Conservation (phyloP, 306 rosid genomes). For the Cicer judaicum region DNA sequence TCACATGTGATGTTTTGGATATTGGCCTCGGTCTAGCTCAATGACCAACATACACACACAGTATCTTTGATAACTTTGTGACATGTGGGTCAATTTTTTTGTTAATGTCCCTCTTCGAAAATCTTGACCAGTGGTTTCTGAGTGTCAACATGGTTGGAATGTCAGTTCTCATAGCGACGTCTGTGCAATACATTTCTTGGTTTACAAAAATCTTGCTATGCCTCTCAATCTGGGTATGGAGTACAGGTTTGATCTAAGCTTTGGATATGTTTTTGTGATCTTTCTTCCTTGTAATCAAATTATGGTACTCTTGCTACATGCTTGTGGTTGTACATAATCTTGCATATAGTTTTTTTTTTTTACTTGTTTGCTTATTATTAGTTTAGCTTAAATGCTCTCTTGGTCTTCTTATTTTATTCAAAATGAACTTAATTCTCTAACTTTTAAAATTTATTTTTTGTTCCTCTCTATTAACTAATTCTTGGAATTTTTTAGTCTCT, state of each 20-base stretch:
- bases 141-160: neutral
- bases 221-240: conserved; percentile 20
- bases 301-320: conserved; percentile 27
- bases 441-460: too few relatives aligned
- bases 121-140: neutral
- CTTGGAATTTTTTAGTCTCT: too few relatives aligned
- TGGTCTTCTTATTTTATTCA: too few relatives aligned
- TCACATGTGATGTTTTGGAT: conserved; percentile 96
- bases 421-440: too few relatives aligned
- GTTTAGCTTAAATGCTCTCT: too few relatives aligned
- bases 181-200: neutral
- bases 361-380: too few relatives aligned
- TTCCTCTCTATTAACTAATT: too few relatives aligned
- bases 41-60: conserved; percentile 34
- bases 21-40: conserved; percentile 68
- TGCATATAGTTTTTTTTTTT: neutral
- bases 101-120: conserved; percentile 8
- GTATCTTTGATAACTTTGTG: conserved; percentile 37
- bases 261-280: conserved; percentile 33
- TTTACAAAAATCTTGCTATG: too few relatives aligned
- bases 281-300: conserved; percentile 23
- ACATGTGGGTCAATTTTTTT: conserved; percentile 31
- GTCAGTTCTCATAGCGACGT: neutral
- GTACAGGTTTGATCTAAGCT: conserved; percentile 27
- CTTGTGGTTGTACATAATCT: conserved; percentile 21